These are phyloP conservation scores for Ceratocystiopsis brevicomis DNA, from an alignment of 2,329 filamentous ascomycete species.

Conservation along the genomic window DNA sequence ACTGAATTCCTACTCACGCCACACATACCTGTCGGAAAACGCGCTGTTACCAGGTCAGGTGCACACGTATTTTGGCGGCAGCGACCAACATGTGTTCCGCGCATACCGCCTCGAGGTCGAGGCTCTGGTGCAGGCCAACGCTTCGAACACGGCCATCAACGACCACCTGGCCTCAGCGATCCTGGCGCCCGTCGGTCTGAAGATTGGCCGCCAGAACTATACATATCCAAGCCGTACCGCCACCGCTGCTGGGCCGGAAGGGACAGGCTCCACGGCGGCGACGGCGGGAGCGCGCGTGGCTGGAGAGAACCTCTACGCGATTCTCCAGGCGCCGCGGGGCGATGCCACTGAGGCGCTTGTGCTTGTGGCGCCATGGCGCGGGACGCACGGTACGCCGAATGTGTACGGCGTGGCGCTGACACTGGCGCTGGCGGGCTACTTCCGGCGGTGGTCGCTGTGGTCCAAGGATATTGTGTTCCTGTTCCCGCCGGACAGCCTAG, in stretches of 20 bases:
- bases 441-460: slow-evolving; percentile 96
- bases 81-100: slow-evolving; percentile 84
- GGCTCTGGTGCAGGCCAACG: slow-evolving; percentile 26
- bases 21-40: slow-evolving; percentile 95
- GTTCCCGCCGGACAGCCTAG: slow-evolving; percentile 71
- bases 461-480: slow-evolving; percentile 96
- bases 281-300: slow-evolving; percentile 54
- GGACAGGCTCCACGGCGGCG: slow-evolving; percentile 13
- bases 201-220: slow-evolving; percentile 76
- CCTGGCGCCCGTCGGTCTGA: slow-evolving; percentile 61
- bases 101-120: slow-evolving; percentile 77
- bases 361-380: slow-evolving; percentile 73
- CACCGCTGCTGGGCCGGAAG: too few relatives aligned
- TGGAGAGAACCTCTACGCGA: slow-evolving; percentile 83
- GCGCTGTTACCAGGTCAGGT: slow-evolving; percentile 89
- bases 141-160: slow-evolving; percentile 40
- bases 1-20: slow-evolving; percentile 73
- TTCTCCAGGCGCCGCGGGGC: slow-evolving; percentile 80
- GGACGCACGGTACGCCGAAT: slow-evolving; percentile 61
- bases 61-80: slow-evolving; percentile 92
- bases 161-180: slow-evolving; percentile 51
- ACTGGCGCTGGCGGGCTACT: slow-evolving; percentile 77
- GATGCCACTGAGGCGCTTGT: slow-evolving; percentile 97
- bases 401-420: slow-evolving; percentile 72
- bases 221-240: slow-evolving; percentile 32